A percentile compares a stretch with the other conserved stretches of the same genome.
Conservation (phyloP, 371 early-diverging fungal genomes). For the Amoeboaphelidium protococcarum region DNA sequence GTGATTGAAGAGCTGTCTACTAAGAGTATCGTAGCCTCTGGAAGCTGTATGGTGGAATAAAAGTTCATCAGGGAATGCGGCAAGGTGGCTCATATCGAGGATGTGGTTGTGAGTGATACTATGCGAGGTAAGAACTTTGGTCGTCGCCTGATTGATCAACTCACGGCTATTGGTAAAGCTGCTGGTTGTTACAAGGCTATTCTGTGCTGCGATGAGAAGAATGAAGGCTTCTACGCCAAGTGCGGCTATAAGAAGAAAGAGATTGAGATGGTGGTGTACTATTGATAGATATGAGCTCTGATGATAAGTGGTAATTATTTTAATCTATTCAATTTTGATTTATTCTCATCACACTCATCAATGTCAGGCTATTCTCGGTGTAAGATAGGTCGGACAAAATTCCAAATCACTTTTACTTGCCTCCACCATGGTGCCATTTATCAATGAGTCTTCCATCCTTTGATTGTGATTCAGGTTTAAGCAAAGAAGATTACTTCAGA, state of each 20-base stretch:
- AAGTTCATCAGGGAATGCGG: conserved; percentile 80
- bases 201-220: conserved; percentile 60
- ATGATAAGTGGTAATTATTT: no score
- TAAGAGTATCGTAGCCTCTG: conserved; percentile 28
- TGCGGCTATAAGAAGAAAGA: conserved; percentile 61
- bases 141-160: conserved; percentile 19
- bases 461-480: no score
- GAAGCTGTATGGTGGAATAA: conserved; percentile 78
- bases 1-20: conserved; percentile 1
- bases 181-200: conserved; percentile 26
- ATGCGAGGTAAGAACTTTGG: conserved; percentile 72
- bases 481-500: no score
- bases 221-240: conserved; percentile 75
- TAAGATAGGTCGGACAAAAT: no score
- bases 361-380: no score
- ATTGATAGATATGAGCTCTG: no score
- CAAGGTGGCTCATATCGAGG: conserved; percentile 35
- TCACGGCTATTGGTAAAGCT: conserved; percentile 20
- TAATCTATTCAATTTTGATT: no score
- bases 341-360: no score
- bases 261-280: neutral
- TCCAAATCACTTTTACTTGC: no score
- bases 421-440: no score
- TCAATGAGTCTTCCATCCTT: no score
- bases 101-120: conserved; percentile 76